These are phyloP conservation scores for Crithidia sp. DNA, from an alignment of 208 protist species.

Conservation along the genomic window DNA sequence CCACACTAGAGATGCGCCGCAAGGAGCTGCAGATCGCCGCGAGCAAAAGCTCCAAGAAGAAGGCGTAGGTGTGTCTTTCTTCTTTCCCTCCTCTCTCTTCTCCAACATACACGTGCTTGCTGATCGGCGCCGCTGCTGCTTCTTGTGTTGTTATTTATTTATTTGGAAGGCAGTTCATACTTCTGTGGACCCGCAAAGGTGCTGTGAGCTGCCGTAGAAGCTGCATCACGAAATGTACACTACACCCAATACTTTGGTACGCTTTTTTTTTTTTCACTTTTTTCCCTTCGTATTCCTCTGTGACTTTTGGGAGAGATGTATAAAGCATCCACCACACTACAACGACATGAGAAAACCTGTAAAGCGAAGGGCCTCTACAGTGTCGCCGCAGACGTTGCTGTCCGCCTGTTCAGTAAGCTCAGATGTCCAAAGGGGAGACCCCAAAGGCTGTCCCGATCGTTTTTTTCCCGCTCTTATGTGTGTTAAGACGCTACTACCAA, in stretches of 20 bases:
- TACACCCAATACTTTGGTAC: background rate
- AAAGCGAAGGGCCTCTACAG: too few species aligned
- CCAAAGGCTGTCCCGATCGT: too few species aligned
- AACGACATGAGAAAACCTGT: background rate
- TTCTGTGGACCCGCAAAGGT: too few species aligned
- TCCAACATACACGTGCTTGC: too few species aligned
- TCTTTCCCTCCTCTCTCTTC: too few species aligned
- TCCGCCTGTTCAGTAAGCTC: too few species aligned
- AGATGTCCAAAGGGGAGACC: too few species aligned
- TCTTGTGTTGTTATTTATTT: conserved; percentile 16
- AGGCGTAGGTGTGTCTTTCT: background rate
- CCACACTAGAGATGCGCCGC: conserved; percentile 51
- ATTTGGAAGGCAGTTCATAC: background rate
- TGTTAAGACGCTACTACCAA: too few species aligned
- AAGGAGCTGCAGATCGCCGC: conserved; percentile 76
- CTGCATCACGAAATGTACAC: background rate
- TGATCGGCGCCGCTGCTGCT: background rate
- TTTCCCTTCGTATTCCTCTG: background rate
- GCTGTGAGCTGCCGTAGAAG: too few species aligned
- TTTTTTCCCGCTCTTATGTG: too few species aligned
- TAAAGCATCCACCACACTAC: background rate
- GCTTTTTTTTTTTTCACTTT: background rate
- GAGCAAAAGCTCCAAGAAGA: conserved; percentile 20
- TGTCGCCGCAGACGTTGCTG: too few species aligned
- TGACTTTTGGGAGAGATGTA: conserved; percentile 8